These are phyloP conservation scores for Pseudogymnoascus pannorum DNA, from an alignment of 2,329 filamentous ascomycete genomes.

Conservation along the genomic window DNA sequence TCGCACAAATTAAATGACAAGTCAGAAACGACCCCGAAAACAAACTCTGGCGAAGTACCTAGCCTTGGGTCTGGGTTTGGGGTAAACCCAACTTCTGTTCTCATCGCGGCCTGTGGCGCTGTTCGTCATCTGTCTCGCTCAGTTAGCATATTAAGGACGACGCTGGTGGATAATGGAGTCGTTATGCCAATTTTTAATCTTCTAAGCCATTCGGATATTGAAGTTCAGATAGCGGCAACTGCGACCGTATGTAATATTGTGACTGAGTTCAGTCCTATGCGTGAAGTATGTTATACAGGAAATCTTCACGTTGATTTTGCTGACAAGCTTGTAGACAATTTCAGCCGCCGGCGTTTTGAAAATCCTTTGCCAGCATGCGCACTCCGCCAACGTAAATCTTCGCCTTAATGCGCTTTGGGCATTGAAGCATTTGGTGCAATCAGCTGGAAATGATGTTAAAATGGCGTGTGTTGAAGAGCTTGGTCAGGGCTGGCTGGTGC, in stretches of 20 bases:
- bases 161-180: conserved; percentile 77
- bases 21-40: conserved; percentile 25
- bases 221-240: conserved; percentile 81
- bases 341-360: conserved; percentile 67
- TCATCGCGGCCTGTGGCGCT: conserved; percentile 79
- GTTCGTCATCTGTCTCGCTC: conserved; percentile 77
- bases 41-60: conserved; percentile 13
- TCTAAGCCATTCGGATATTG: conserved; percentile 64
- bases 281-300: conserved; percentile 55
- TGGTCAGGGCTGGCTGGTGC: conserved; percentile 71
- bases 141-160: conserved; percentile 75
- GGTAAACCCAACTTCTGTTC: conserved; percentile 64
- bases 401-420: conserved; percentile 87
- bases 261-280: conserved; percentile 84
- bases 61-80: conserved; percentile 46
- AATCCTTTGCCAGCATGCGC: conserved; percentile 75
- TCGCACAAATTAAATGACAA: conserved; percentile 31
- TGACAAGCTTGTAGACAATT: conserved; percentile 48
- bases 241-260: conserved; percentile 79
- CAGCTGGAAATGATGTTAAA: conserved; percentile 64
- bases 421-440: conserved; percentile 79
- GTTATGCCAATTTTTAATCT: conserved; percentile 70
- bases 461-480: conserved; percentile 71
- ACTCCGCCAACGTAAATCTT: conserved; percentile 70
- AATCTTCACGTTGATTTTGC: neutral